These are phyloP conservation scores for Isabelozyma heimii DNA, from an alignment of 805 yeast species.

Conservation along the genomic window DNA sequence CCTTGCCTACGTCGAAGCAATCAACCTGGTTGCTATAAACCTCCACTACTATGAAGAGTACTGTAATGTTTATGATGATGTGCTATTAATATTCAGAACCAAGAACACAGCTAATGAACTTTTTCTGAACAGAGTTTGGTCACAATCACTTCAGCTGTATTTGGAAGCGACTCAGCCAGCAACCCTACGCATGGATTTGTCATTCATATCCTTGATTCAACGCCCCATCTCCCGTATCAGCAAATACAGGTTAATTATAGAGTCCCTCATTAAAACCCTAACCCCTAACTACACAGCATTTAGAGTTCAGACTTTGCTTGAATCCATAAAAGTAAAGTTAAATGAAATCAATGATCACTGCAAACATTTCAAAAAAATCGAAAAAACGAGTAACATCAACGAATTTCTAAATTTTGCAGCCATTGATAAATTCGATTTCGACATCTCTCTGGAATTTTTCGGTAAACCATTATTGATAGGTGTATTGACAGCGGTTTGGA, in stretches of 20 bases:
- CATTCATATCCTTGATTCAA: slow-evolving; percentile 52
- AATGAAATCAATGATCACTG: slow-evolving; percentile 22
- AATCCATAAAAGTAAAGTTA: slow-evolving; percentile 11
- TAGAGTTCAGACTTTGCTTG: background rate
- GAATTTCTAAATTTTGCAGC: slow-evolving; percentile 8
- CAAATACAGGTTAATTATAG: slow-evolving; percentile 52
- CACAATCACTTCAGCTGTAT: slow-evolving; percentile 31
- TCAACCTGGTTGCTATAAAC: background rate
- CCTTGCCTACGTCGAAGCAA: background rate
- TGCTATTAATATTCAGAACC: slow-evolving; percentile 28
- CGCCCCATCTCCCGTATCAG: slow-evolving; percentile 51
- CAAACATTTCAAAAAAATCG: slow-evolving; percentile 17
- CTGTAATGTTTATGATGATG: slow-evolving; percentile 27
- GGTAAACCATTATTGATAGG: slow-evolving; percentile 47
- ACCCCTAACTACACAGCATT: background rate
- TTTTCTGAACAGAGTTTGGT: slow-evolving; percentile 13
- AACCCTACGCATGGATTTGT: slow-evolving; percentile 40
- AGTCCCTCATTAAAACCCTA: slow-evolving; percentile 22
- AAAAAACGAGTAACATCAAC: slow-evolving; percentile 15
- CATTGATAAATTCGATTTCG: slow-evolving; percentile 2
- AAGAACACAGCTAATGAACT: slow-evolving; percentile 16
- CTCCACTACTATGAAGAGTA: slow-evolving; percentile 31
- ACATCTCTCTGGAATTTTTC: slow-evolving; percentile 36
- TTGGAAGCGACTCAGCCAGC: slow-evolving; percentile 43
- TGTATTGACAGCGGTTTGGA: slow-evolving; percentile 39